Percentiles rank a stretch among this genome's conserved stretches.
Evolutionary conservation across 2,329 filamentous ascomycete species (phyloP).

Genomic region (Paraphaeosphaeria sporulosa): DNA sequence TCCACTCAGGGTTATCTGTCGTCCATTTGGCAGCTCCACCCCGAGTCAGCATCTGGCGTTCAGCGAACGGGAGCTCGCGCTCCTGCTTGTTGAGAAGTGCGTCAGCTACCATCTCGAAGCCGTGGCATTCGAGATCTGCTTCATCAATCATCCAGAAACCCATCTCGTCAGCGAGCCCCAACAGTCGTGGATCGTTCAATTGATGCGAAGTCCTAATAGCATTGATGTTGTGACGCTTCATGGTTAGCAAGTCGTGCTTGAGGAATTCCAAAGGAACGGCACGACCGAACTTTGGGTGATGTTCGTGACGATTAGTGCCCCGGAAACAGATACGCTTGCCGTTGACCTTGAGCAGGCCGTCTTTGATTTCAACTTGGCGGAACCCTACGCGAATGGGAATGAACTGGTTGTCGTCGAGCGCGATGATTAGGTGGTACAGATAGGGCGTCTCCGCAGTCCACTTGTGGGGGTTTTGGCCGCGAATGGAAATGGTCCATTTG

Average conservation of each 20-base stretch:
- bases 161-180: slow-evolving; percentile 70
- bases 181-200: slow-evolving; percentile 67
- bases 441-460: slow-evolving; percentile 74
- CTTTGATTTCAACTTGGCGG: slow-evolving; percentile 67
- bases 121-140: slow-evolving; percentile 59
- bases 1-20: slow-evolving; percentile 68
- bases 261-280: slow-evolving; percentile 70
- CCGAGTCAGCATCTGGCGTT: slow-evolving; percentile 66
- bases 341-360: slow-evolving; percentile 69
- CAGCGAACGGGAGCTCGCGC: slow-evolving; percentile 62
- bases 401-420: slow-evolving; percentile 50
- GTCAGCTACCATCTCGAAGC: slow-evolving; percentile 51
- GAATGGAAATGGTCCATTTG: slow-evolving; percentile 5
- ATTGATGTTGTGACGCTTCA: slow-evolving; percentile 77
- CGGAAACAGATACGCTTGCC: slow-evolving; percentile 67
- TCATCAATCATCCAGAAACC: slow-evolving; percentile 71
- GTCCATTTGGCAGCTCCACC: slow-evolving; percentile 64
- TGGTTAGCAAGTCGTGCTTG: slow-evolving; percentile 67
- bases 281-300: slow-evolving; percentile 70
- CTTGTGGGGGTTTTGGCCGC: slow-evolving; percentile 63
- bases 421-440: slow-evolving; percentile 64
- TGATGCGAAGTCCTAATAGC: slow-evolving; percentile 74
- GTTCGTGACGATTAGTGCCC: slow-evolving; percentile 74
- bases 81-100: slow-evolving; percentile 32
- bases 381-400: slow-evolving; percentile 68